phyloP scores from a whole-genome alignment of 2,329 filamentous ascomycete species.

The Penicillium sp. region DNA sequence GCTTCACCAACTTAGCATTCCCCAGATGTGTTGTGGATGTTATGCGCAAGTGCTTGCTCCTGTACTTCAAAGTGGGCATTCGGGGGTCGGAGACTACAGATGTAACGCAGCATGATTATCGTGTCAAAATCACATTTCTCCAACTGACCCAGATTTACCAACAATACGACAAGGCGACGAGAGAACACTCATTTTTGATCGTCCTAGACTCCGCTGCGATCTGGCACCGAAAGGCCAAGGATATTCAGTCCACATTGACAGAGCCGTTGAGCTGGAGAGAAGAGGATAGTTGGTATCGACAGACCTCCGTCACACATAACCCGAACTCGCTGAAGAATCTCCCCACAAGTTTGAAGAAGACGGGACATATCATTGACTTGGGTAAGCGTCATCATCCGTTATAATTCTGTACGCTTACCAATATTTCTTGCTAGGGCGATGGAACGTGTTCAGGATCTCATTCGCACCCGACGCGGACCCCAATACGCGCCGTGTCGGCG shows the following conservation, averaged over 20 bases:
- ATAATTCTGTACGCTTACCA: conserved; percentile 7
- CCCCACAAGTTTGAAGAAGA: conserved; percentile 51
- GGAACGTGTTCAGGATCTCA: conserved; percentile 60
- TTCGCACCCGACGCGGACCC: conserved; percentile 38
- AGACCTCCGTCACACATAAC: conserved; percentile 61
- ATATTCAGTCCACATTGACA: conserved; percentile 44
- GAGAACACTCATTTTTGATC: conserved; percentile 36
- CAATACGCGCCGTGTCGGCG: conserved; percentile 13
- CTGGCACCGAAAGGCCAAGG: conserved; percentile 44
- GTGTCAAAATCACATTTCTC: conserved; percentile 48
- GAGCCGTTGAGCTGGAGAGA: conserved; percentile 54
- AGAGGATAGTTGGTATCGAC: conserved; percentile 60
- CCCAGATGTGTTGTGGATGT: conserved; percentile 44
- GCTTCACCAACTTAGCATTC: conserved; percentile 33
- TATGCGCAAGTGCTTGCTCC: conserved; percentile 43
- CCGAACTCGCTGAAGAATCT: conserved; percentile 35
- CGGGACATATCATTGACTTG: conserved; percentile 58
- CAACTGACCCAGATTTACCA: conserved; percentile 45
- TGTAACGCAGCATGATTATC: conserved; percentile 32
- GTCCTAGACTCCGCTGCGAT: conserved; percentile 46
- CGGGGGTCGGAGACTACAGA: not conserved
- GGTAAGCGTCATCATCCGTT: conserved; percentile 40
- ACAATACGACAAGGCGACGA: conserved; percentile 19
- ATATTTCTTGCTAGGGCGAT: conserved; percentile 49
- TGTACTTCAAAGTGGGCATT: conserved; percentile 47